Conservation (phyloP, 2,329 filamentous ascomycete species). For the Fusarium sp. region DNA sequence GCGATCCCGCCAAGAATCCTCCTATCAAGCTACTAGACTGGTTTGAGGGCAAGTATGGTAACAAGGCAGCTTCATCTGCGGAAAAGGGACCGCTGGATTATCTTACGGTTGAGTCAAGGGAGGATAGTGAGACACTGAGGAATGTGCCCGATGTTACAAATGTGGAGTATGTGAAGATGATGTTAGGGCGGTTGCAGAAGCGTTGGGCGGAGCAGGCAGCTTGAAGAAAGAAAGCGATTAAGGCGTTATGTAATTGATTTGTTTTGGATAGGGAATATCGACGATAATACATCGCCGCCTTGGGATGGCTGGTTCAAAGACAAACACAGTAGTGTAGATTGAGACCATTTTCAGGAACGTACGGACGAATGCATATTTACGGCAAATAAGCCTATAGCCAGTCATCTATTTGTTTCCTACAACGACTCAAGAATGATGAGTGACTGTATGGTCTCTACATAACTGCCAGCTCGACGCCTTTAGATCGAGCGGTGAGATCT, state of each 20-base stretch:
- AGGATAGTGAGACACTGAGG: constrained; percentile 37
- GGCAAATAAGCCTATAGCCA: no score
- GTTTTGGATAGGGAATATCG: neutral
- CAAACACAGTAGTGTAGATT: no score
- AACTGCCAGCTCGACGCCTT: no score
- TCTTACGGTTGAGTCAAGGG: constrained; percentile 30
- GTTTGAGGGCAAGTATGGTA: constrained; percentile 56
- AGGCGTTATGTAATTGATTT: neutral
- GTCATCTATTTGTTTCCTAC: no score
- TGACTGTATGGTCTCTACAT: no score
- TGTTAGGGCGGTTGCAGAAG: constrained; percentile 20
- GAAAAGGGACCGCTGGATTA: constrained; percentile 35
- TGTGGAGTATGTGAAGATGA: constrained; percentile 33
- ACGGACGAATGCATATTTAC: no score
- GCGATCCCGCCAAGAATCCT: constrained; percentile 63
- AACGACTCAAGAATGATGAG: no score
- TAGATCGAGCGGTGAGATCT: no score
- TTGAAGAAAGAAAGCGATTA: neutral
- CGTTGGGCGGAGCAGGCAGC: constrained; percentile 16
- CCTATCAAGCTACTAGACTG: constrained; percentile 68
- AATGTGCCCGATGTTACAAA: constrained; percentile 38
- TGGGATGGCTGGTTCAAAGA: no score
- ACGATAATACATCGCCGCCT: no score
- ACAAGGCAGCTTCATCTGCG: constrained; percentile 23
- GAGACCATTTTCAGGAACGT: no score